Evolutionary conservation across 352 stramenopile genomes (phyloP), one percentile per base, ranked within the genome.

Genomic region (Pythium vanterpoolii): DNA sequence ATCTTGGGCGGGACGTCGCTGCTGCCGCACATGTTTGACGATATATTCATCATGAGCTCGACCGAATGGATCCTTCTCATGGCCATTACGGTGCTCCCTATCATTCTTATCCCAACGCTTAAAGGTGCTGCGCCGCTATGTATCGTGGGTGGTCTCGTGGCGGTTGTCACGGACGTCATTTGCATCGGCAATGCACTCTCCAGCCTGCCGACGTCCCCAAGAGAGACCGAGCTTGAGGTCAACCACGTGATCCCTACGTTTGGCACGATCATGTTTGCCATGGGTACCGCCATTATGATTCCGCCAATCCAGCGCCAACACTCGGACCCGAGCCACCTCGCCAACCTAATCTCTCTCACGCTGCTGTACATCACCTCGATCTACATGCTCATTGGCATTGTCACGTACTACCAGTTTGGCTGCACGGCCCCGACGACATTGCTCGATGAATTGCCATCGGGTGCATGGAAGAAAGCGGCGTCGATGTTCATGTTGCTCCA

Each of bases 361-460:
- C 51, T 91, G 27, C 66, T 91, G 24, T 79, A 83, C 57, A 86
- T 89, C 64, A 91, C 75, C 23, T 86, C 70, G 5, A 71, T 90
- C 30, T 89, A 89, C 66, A 70, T 89, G 71, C 58, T 88, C 28
- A 79, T 88, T 47, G 79, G 81, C 2, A 73, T 86, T 43, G 54
- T 73, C 24, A 87, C 79, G 21, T 89, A 89, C 70, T 86, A 83
- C 43, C 79, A 89, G 38, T 89, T 82, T 38, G 81, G 79, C 4
- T 89, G 81, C 65, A 88, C 76, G 0, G 79, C 77, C 2, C 72
- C 75, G n/a, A 60, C 65, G 3, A 90, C 78, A 2, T 36, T 90
- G 7, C 57, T 90, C 14, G 77, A 86, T 16, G 63, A 86, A 61
- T 62, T 89, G 9, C 80, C 80, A 0, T n/a, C 58, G 11, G 66